Conservation (phyloP, 805 yeast genomes). For the Starmerella bombi region DNA sequence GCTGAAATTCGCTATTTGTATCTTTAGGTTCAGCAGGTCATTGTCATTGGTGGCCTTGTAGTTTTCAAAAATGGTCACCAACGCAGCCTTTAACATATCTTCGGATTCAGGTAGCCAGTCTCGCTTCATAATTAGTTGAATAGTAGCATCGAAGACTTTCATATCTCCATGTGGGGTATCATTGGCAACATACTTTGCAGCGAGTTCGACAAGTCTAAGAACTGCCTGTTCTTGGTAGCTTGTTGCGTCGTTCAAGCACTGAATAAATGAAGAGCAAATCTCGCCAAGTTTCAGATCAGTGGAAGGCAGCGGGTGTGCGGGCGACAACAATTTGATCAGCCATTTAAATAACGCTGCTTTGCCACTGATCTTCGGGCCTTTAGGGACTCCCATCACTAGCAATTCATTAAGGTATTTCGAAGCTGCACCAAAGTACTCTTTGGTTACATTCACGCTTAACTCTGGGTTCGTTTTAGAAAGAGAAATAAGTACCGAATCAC, state of each 20-base stretch:
- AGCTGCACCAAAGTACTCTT: background rate
- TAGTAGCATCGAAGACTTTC: background rate
- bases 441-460: background rate
- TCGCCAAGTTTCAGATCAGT: constrained; percentile 1
- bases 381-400: background rate
- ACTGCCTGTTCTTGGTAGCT: background rate
- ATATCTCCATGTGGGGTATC: background rate
- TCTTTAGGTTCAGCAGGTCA: background rate
- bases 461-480: background rate
- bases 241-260: background rate
- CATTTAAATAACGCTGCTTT: background rate
- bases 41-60: background rate
- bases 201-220: background rate
- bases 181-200: constrained; percentile 1
- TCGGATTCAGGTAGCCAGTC: background rate
- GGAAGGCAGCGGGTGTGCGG: background rate
- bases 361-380: background rate
- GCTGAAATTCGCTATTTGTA: background rate
- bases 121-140: background rate
- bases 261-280: background rate
- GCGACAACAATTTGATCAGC: background rate
- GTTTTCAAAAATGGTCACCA: background rate
- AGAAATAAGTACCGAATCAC: background rate
- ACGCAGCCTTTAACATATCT: background rate
- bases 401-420: background rate